Percentiles rank a stretch among this genome's conserved stretches.
These are phyloP conservation scores for Phytophthora pini DNA, from an alignment of 352 stramenopile genomes.

Conservation along the genomic window DNA sequence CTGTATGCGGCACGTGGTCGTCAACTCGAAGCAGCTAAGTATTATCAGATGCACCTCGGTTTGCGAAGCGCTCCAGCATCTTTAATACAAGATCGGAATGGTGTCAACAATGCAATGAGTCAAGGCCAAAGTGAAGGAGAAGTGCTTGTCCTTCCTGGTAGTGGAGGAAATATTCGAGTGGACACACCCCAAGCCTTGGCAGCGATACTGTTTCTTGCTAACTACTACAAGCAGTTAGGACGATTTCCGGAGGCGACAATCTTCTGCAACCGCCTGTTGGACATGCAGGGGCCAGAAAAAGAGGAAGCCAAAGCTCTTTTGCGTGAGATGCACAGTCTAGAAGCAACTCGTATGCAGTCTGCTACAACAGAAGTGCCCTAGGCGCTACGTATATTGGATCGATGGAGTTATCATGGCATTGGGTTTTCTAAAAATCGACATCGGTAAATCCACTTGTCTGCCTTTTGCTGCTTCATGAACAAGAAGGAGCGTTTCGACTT, in stretches of 20 bases:
- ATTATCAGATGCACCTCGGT: constrained; percentile 75
- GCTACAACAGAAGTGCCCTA: constrained; percentile 6
- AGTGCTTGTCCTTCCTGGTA: constrained; percentile 35
- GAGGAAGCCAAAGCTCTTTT: constrained; percentile 85
- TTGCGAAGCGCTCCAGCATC: constrained; percentile 40
- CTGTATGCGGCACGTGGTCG: constrained; percentile 58
- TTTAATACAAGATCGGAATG: constrained; percentile 28
- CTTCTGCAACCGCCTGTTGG: constrained; percentile 81
- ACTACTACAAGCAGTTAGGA: constrained; percentile 84
- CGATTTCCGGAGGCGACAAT: constrained; percentile 58
- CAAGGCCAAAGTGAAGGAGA: constrained; percentile 28
- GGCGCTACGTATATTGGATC: neutral
- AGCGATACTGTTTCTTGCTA: constrained; percentile 78
- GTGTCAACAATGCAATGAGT: constrained; percentile 7
- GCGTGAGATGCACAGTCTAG: constrained; percentile 77
- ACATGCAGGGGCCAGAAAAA: constrained; percentile 81
- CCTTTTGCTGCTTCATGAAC: constrained; percentile 30
- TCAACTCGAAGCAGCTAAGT: constrained; percentile 71
- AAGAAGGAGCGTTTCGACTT: constrained; percentile 25
- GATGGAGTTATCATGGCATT: constrained; percentile 7
- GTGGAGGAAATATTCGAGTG: constrained; percentile 52
- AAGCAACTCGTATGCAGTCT: constrained; percentile 39
- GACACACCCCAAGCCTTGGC: constrained; percentile 71
- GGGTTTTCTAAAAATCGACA: constrained; percentile 24
- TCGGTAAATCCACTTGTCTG: constrained; percentile 31